Evolutionary conservation across 176 grass and related monocot genomes (phyloP), one percentile per base, ranked within the genome.

Genomic region (Phragmites australis): DNA sequence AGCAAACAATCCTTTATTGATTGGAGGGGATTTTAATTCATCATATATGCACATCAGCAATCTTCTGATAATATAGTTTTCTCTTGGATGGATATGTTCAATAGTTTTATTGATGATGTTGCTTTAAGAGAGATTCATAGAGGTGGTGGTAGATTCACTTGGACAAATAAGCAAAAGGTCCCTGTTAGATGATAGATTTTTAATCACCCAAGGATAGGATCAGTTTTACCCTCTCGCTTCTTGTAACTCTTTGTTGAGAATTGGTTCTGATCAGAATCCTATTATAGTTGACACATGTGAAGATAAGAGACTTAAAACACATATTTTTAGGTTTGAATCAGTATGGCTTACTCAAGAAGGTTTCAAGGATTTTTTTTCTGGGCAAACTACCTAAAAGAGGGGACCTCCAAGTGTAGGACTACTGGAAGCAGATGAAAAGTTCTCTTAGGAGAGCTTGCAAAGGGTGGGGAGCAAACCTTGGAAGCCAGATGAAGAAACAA

Each of bases 251-350:
- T 29, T 59, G 9, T 6, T 5, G 2, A 29, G 25, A 12, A 1
- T 59, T 1, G 56, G 23, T 12, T 59, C 56, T 4, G 56, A 59
- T 15, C 56, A 29, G 14, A 59, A 27, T 8, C 56, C 56, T 1
- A 1, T 59, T 1, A 2, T 59, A 0, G 2, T 59, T 4, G 2
- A 59, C 2, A 27, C 1, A 14, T n/a, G 9, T 1, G 9, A 26
- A 1, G 8, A 57, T 0, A 3, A 25, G 1, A 12, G 0, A 5
- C 8, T 0, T 29, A 13, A 14, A 1, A 26, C 0, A 37, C 34
- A 37, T 5, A 13, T 27, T 3, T 29, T 59, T 8, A 59, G 11
- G 4, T 59, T 59, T 59, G 56, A 59, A 15, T 1, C 10, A 0
- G 22, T 1, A 1, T 59, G 56, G 56, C 9, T 59, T 5, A 12